A percentile compares a stretch with the other conserved stretches of the same genome.
Conservation (phyloP, 441 rosid genomes). For the Viola pubescens region DNA sequence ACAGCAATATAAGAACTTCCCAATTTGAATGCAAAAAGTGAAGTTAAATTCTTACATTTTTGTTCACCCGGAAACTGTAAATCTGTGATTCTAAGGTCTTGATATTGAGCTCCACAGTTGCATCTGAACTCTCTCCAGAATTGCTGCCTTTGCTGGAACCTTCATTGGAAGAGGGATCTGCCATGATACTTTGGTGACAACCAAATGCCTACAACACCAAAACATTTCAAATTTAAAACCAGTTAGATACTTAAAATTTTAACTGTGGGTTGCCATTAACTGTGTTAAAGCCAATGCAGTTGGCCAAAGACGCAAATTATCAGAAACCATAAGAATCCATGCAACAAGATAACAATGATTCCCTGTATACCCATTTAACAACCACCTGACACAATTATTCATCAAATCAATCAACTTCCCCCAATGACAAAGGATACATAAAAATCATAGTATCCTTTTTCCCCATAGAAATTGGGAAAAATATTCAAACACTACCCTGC, state of each 20-base stretch:
- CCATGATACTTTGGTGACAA: conserved; percentile 43
- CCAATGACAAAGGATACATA: no score
- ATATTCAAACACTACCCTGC: no score
- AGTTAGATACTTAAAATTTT: no score
- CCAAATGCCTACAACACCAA: conserved; percentile 10
- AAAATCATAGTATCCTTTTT: no score
- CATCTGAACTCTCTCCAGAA: conserved; percentile 43
- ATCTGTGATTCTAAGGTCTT: conserved; percentile 83
- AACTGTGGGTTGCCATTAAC: not conserved
- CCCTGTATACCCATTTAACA: not conserved
- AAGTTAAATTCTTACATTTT: conserved; percentile 48
- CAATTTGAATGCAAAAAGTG: not conserved
- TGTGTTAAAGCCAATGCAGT: not conserved
- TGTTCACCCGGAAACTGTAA: conserved; percentile 54
- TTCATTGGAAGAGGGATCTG: conserved; percentile 41
- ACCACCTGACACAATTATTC: not conserved
- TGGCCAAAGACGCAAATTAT: not conserved
- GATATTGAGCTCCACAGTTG: conserved; percentile 61
- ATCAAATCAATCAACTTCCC: not conserved
- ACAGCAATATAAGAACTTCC: not conserved
- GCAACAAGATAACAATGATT: not conserved
- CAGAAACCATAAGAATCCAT: not conserved
- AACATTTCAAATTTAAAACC: not conserved
- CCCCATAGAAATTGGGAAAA: no score
- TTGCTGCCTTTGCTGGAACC: conserved; percentile 44